These are phyloP conservation scores for Albizia julibrissin DNA, from an alignment of 306 rosid genomes.

Conservation along the genomic window DNA sequence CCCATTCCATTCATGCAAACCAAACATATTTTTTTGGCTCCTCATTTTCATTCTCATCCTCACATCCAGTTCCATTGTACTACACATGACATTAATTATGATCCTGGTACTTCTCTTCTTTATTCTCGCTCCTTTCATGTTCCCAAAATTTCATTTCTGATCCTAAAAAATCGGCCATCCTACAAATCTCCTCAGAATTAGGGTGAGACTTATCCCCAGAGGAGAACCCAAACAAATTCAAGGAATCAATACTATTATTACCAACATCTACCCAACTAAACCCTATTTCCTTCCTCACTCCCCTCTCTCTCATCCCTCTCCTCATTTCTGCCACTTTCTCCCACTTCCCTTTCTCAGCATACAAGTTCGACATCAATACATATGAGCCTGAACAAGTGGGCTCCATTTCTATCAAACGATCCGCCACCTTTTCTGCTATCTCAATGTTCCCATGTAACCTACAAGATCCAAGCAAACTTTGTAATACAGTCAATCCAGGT, in stretches of 20 bases:
- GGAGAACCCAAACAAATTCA: conserved; percentile 73
- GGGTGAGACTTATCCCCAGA: conserved; percentile 77
- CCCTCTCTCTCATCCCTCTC: conserved; percentile 69
- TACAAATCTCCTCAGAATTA: conserved; percentile 55
- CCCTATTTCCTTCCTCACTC: conserved; percentile 79
- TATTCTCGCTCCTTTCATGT: conserved; percentile 32
- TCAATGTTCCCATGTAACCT: conserved; percentile 65
- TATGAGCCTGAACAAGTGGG: conserved; percentile 72
- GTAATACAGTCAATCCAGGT: conserved; percentile 67
- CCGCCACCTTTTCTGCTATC: conserved; percentile 64
- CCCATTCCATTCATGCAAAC: not conserved
- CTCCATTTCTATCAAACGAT: conserved; percentile 60
- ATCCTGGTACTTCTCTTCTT: conserved; percentile 24
- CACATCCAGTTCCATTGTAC: not conserved
- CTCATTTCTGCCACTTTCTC: conserved; percentile 76
- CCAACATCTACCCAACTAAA: conserved; percentile 81
- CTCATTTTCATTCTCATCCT: not conserved
- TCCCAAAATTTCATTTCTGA: conserved; percentile 57
- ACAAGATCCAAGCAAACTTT: conserved; percentile 85
- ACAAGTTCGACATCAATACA: conserved; percentile 72
- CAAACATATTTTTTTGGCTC: not conserved
- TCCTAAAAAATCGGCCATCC: conserved; percentile 67
- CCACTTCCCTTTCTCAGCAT: conserved; percentile 84
- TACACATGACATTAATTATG: not conserved
- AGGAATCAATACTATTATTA: conserved; percentile 45